phyloP scores from a whole-genome alignment of 805 yeast genomes.

The Wickerhamiella cacticola region DNA sequence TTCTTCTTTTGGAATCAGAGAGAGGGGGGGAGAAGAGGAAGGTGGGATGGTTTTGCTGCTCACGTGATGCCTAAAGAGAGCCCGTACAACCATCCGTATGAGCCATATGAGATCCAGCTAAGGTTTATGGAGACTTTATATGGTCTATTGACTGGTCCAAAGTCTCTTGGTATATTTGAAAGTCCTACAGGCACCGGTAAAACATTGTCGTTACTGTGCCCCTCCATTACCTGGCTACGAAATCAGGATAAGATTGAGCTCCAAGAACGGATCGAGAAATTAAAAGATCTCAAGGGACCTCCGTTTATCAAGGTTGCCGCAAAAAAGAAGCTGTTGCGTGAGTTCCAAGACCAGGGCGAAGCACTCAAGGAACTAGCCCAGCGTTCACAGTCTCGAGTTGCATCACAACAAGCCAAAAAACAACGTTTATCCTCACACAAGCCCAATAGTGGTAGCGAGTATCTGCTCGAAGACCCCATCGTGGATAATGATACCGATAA shows the following conservation, averaged over 20 bases:
- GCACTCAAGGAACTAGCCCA: slow-evolving; percentile 12
- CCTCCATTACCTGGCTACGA: slow-evolving; percentile 73
- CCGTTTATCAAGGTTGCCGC: slow-evolving; percentile 49
- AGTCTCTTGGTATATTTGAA: slow-evolving; percentile 69
- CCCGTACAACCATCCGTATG: slow-evolving; percentile 62
- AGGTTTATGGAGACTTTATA: slow-evolving; percentile 69
- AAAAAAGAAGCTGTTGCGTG: slow-evolving; percentile 20
- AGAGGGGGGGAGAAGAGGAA: no score
- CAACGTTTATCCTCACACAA: not conserved
- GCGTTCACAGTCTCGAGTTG: slow-evolving; percentile 10
- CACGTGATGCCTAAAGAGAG: not conserved
- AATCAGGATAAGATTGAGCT: slow-evolving; percentile 26
- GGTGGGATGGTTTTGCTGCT: slow-evolving; percentile 1
- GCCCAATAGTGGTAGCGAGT: not conserved
- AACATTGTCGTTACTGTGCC: slow-evolving; percentile 75
- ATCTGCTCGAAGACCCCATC: slow-evolving; percentile 14
- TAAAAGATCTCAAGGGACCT: slow-evolving; percentile 46
- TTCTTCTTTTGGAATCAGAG: no score
- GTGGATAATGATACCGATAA: slow-evolving; percentile 12
- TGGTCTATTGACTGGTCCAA: slow-evolving; percentile 38
- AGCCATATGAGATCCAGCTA: slow-evolving; percentile 68
- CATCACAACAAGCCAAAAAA: not conserved
- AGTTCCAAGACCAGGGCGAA: slow-evolving; percentile 18
- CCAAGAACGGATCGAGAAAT: slow-evolving; percentile 15
- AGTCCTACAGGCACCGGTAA: slow-evolving; percentile 93